Evolutionary conservation across 1,284 basidiomycete genomes (phyloP), one percentile per base, ranked within the genome.

Genomic region (Naganishia sp.): DNA sequence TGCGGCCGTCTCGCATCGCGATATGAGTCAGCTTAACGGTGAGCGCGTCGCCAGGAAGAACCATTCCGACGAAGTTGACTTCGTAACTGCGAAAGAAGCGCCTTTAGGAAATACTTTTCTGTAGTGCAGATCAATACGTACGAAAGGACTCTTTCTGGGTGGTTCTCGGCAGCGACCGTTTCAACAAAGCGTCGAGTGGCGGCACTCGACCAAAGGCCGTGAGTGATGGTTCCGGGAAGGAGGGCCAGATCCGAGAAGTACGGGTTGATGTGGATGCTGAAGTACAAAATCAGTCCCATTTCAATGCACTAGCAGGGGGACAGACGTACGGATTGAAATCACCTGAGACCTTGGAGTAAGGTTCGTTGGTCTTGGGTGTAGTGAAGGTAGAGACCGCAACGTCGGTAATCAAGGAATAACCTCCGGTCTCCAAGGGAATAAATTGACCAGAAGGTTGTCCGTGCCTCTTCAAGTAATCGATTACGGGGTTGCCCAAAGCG

Each of bases 171-270:
- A 55, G 92, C 94, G 65, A 96, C 87, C 66, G 87, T 94, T 82
- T 99, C 96, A 71, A 98, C 87, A 77, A 89, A 95, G 66, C 89
- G 88, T 73, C 95, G 86, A 39, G 94, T 95, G 25, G 94, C 94
- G 55, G 96, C 95, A 71, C 90, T 94, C 18, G 92, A 90, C 90
- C 93, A 97, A 83, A 99, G 88, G 64, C 95, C 95, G 76, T 99
- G 95, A 6, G 95, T 97, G 77, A 99, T 99, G 21, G 96, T 98
- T 16, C 91, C 90, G 36, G 94, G 95, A 25, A 99, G 87, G 23
- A 88, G 86, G 16, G 95, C 94, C 73, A 91, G 93, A 78, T 93
- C 89, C 33, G 95, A 87, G 83, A 99, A 98, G 84, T 98, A 98
- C 0, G 95, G 96, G 81, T 99, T 98, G 81, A 96, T 84, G 80